Base-by-base conservation (phyloP, 2,329 filamentous ascomycete species). In the Fusarium sp. region DNA sequence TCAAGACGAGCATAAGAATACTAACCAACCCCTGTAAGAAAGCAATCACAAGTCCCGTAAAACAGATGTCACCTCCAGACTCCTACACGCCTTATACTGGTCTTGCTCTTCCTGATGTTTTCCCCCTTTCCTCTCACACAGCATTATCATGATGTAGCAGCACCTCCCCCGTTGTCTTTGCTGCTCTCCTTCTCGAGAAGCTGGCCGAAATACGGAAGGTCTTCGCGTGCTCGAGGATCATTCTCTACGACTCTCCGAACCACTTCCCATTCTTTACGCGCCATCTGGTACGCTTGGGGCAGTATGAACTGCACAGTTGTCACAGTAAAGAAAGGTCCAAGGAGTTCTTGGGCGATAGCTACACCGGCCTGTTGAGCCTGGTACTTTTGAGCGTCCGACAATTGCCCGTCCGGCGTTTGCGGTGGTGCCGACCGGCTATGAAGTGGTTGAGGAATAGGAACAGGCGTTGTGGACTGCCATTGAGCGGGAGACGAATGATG, bases 201-300 rank as follows among this genome's bases (percentile, higher is more conserved):
- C 41, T 77, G 75, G 32, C 84, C 85, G 4, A 89, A 77, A 49
- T 85, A 79, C 46, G 81, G 77, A 15, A 89, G 74, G 69, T 93
- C 87, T 2, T 87, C 83, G 22, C 86, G 81, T 0, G 91, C 86
- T 22, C 82, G 83, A 1, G 87, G 86, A 51, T 92, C 88, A 10
- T 83, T 80, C 45, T 88, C 83, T 24, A 92, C 81, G 12, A 94
- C 88, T 35, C 84, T 82, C 47, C 85, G 83, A 61, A 97, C 85
- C 26, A 95, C 86, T 52, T 85, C 81, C 84, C 95, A 89, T 72
- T 96, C 91, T 13, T 84, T 79, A n/a, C 85, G 81, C 41, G 88
- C 83, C 81, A 91, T 91, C 45, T 85, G 83, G 19, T 83, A 86
- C 1, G 88, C 89, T 64, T 91, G 88, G 6, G 87, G 85, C 40